Evolutionary conservation across 805 yeast genomes (phyloP), one percentile per base, ranked within the genome.

Genomic region (Saturnispora kantuleensis): DNA sequence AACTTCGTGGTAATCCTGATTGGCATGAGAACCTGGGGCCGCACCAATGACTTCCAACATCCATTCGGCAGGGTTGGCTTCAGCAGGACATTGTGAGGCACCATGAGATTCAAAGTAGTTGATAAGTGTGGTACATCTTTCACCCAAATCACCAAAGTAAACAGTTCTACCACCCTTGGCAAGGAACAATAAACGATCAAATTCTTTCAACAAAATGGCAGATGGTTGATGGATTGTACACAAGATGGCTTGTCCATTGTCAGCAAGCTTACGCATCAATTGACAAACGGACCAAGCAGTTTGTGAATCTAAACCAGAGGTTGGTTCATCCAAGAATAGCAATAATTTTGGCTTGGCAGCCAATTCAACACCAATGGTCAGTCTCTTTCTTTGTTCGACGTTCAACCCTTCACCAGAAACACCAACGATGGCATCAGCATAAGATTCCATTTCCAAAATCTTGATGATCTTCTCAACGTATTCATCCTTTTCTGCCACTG

Each of bases 51-150:
- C 84, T 50, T 83, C 83, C 63, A 87, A 69, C 95, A 87, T 87
- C 93, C 94, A 87, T 66, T 86, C 95, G 11, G 89, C 90, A 30
- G 90, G 93, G 52, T 84, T 84, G 5, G 85, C 87, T 35, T 70
- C 69, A 6, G 69, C 65, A 16, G 89, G 88, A 65, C 89, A 83
- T 45, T 67, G 66, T 21, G 70, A 73, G 35, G 88, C 76, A 44
- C 87, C 88, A 51, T 81, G 62, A 4, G 60, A 58, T 59, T 82
- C 87, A 55, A 83, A 81, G 57, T 82, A 82, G 42, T 73, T 63
- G 46, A 81, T 79, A 66, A 82, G 68, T 3, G 76, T 69, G 10
- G 47, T 38, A 47, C 65, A 78, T 53, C 78, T 73, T 32, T 70
- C 61, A 45, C 90, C 89, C 48, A 80, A 65, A 40, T 80, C 84